Percentiles rank a stretch among this genome's conserved stretches.
These are phyloP conservation scores for Termitomyces sp. DNA, from an alignment of 768 basidiomycete species.

Conservation along the genomic window DNA sequence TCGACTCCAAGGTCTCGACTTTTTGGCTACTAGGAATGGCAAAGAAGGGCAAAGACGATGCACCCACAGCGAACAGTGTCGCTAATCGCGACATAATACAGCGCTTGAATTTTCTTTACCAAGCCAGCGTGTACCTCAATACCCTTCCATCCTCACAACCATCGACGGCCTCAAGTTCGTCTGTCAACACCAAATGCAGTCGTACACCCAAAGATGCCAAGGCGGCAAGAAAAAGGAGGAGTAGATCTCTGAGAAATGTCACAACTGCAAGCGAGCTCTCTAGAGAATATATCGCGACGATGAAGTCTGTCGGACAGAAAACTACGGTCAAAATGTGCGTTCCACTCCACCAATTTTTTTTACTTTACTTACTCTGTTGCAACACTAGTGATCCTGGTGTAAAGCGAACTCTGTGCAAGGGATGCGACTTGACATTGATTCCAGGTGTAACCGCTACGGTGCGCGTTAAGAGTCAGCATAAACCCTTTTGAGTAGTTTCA, in stretches of 20 bases:
- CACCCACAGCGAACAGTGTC: constrained; percentile 51
- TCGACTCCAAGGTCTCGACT: not conserved
- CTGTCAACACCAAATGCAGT: not conserved
- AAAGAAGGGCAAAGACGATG: constrained; percentile 58
- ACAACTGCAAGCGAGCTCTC: constrained; percentile 47
- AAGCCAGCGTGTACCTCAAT: constrained; percentile 62
- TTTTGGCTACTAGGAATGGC: constrained; percentile 40
- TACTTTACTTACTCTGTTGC: not conserved
- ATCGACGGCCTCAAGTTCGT: not conserved
- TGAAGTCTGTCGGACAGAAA: constrained; percentile 71
- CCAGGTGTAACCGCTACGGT: constrained; percentile 64
- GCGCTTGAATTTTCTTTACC: constrained; percentile 81
- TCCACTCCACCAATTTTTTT: constrained; percentile 3
- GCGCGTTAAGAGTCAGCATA: constrained; percentile 51
- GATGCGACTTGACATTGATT: constrained; percentile 58
- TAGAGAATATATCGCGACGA: constrained; percentile 54
- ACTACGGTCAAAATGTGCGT: constrained; percentile 73
- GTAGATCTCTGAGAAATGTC: constrained; percentile 5
- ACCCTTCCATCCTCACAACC: constrained; percentile 7
- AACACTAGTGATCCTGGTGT: constrained; percentile 66
- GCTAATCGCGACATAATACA: constrained; percentile 74
- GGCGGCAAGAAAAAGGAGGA: constrained; percentile 15
- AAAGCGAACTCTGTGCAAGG: constrained; percentile 77
- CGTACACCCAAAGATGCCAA: constrained; percentile 6
- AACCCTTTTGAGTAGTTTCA: not conserved